phyloP scores from a whole-genome alignment of 768 basidiomycete genomes.

The Strobilomyces dryophilus region DNA sequence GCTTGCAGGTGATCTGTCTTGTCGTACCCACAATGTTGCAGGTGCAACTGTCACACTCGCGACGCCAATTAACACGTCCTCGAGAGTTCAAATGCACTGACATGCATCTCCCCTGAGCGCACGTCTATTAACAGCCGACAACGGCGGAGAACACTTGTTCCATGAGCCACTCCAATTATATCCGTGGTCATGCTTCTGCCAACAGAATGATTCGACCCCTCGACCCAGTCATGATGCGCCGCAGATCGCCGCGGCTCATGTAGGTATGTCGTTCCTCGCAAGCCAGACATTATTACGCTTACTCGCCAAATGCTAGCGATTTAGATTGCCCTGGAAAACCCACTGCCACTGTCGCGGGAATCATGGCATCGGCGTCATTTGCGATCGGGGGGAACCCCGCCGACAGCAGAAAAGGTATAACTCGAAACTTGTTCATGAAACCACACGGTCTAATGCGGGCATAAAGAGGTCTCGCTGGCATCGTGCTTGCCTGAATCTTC shows the following conservation, averaged over 20 bases:
- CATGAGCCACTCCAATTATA: not conserved
- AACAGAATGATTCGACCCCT: not conserved
- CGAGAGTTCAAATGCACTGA: not conserved
- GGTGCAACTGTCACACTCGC: not conserved
- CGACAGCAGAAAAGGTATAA: not conserved
- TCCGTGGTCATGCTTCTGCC: not conserved
- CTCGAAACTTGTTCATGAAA: constrained; percentile 5
- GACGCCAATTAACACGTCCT: constrained; percentile 1
- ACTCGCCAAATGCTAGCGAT: not conserved
- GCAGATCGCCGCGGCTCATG: constrained; percentile 6
- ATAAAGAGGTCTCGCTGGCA: not conserved
- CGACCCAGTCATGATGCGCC: not conserved
- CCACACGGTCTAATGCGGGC: constrained; percentile 3
- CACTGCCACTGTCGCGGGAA: not conserved
- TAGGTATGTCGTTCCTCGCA: not conserved
- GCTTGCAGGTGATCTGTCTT: not conserved
- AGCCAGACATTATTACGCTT: not conserved
- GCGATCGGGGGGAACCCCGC: constrained; percentile 2
- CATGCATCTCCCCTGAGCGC: constrained; percentile 6
- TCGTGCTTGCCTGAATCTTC: constrained; percentile 3
- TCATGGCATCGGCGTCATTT: not conserved
- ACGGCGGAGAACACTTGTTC: not conserved
- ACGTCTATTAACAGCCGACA: not conserved
- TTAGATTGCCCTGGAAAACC: not conserved
- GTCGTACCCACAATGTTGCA: constrained; percentile 7